A percentile compares a stretch with the other conserved stretches of the same genome.
phyloP scores from a whole-genome alignment of 2,329 filamentous ascomycete genomes.

The Ceratocystis variospora region DNA sequence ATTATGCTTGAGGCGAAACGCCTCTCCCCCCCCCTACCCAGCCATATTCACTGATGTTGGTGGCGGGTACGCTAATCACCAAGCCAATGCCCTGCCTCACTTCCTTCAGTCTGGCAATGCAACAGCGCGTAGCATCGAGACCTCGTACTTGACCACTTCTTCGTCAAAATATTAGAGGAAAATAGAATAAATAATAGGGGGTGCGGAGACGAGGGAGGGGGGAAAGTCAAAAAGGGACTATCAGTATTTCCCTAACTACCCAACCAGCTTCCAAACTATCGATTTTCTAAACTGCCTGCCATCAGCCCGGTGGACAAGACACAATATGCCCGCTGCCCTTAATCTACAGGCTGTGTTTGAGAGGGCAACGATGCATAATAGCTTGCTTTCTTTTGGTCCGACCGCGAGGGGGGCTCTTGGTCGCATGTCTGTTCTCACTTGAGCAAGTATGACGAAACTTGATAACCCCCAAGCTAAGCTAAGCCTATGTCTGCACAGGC shows the following conservation, averaged over 20 bases:
- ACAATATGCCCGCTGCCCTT: slow-evolving; percentile 1
- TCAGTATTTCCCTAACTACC: too few species aligned
- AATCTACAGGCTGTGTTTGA: slow-evolving; percentile 2
- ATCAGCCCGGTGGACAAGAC: background rate
- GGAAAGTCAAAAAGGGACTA: too few species aligned
- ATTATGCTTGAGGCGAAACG: background rate
- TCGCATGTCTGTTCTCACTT: slow-evolving; percentile 9
- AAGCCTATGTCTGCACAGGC: background rate
- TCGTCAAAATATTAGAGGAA: background rate
- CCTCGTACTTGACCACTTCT: background rate
- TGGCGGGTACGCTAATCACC: background rate
- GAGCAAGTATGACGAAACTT: background rate
- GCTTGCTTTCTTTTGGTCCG: background rate
- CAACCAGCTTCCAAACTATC: background rate
- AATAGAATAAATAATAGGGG: background rate
- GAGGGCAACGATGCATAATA: background rate
- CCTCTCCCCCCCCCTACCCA: background rate
- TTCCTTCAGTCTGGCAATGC: background rate
- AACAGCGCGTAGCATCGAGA: background rate
- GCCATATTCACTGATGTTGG: background rate
- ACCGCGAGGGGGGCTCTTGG: background rate
- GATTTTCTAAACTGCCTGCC: background rate
- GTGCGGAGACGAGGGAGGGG: too few species aligned
- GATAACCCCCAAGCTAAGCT: background rate
- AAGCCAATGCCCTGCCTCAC: background rate